Conservation (phyloP, 768 basidiomycete species). For the Lentinula guzmanii region DNA sequence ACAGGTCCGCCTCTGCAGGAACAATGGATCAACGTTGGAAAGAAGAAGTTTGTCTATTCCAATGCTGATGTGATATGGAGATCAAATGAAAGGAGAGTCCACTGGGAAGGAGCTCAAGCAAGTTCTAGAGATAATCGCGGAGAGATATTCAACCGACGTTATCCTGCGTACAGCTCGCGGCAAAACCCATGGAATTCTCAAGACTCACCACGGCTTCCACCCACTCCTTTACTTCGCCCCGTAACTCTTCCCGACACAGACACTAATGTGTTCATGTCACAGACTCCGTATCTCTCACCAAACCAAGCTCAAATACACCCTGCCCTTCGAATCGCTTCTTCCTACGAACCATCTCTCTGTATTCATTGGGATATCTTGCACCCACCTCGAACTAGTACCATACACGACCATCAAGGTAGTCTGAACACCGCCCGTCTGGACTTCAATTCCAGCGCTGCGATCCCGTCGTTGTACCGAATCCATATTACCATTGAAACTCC, state of each 20-base stretch:
- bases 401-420: neutral
- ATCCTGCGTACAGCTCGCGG: neutral
- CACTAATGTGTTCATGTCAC: neutral
- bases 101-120: neutral
- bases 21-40: neutral
- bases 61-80: conserved; percentile 1
- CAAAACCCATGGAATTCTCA: neutral
- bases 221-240: neutral
- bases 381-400: neutral
- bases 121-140: neutral
- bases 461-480: neutral
- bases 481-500: neutral
- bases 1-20: neutral
- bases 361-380: neutral
- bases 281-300: neutral
- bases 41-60: neutral
- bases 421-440: neutral
- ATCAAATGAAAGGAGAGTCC: neutral
- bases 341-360: neutral
- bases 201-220: neutral
- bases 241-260: neutral
- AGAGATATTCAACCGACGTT: neutral
- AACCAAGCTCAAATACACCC: neutral
- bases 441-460: neutral
- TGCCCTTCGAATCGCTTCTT: neutral